phyloP scores from a whole-genome alignment of 2,329 filamentous ascomycete genomes.

The Decorospora gaudefroyi region DNA sequence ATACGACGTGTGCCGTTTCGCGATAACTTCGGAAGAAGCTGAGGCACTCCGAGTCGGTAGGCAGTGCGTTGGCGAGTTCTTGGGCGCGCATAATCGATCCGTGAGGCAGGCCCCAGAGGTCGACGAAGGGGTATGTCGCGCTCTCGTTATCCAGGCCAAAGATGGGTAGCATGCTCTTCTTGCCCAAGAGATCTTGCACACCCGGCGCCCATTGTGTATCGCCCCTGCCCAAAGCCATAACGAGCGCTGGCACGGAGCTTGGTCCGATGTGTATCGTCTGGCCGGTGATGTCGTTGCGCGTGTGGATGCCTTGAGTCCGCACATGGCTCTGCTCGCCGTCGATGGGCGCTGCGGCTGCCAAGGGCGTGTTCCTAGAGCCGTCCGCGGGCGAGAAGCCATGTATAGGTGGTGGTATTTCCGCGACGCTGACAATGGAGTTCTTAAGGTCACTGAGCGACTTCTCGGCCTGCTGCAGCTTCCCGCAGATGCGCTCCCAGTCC shows the following conservation, averaged over 20 bases:
- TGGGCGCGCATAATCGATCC: conserved; percentile 61
- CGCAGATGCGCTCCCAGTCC: conserved; percentile 56
- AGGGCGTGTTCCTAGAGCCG: conserved; percentile 39
- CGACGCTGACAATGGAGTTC: conserved; percentile 46
- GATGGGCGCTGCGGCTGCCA: conserved; percentile 43
- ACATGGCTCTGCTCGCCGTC: conserved; percentile 49
- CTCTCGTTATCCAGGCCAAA: conserved; percentile 67
- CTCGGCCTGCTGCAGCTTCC: conserved; percentile 55
- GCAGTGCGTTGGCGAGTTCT: conserved; percentile 63
- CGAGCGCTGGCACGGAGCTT: conserved; percentile 64
- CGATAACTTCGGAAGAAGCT: conserved; percentile 62
- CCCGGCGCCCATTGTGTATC: conserved; percentile 55
- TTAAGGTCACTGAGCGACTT: conserved; percentile 53
- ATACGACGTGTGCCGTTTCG: conserved; percentile 63
- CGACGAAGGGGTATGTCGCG: conserved; percentile 67
- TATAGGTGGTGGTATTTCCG: conserved; percentile 40
- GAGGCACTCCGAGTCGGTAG: conserved; percentile 62
- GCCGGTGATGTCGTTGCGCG: conserved; percentile 62
- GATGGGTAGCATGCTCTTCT: conserved; percentile 64
- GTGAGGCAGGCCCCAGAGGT: conserved; percentile 65
- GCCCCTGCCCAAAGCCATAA: conserved; percentile 56
- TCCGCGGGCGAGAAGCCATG: conserved; percentile 42
- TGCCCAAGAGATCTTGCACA: conserved; percentile 61
- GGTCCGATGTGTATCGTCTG: conserved; percentile 66
- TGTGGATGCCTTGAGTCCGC: conserved; percentile 62